Conservation (phyloP, 345 rosid genomes). For the Hibiscus mutabilis region DNA sequence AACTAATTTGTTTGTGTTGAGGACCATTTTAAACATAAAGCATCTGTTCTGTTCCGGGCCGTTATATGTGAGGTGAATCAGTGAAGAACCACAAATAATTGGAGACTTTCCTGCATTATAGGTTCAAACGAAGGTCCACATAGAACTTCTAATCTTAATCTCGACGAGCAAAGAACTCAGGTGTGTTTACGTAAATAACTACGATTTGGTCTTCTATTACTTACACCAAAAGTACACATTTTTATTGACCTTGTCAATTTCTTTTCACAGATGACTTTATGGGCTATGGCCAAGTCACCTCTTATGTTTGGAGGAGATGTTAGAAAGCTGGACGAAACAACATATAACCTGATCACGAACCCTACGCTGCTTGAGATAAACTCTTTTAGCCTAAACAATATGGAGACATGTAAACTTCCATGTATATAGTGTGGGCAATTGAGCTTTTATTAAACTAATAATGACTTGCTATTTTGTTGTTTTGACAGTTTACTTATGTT, state of each 20-base stretch:
- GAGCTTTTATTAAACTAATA: background rate
- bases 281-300: conserved; percentile 91
- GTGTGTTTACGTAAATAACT: conserved; percentile 23
- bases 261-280: conserved; percentile 70
- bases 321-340: conserved; percentile 56
- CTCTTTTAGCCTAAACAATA: conserved; percentile 59
- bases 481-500: conserved; percentile 51
- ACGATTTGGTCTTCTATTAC: background rate
- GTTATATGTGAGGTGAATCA: conserved; percentile 2
- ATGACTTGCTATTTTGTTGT: conserved; percentile 2
- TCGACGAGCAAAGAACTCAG: conserved; percentile 76
- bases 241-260: conserved; percentile 8
- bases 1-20: background rate
- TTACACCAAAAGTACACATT: background rate
- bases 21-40: background rate
- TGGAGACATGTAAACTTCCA: conserved; percentile 44
- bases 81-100: conserved; percentile 8
- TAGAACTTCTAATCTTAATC: conserved; percentile 50
- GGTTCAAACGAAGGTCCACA: conserved; percentile 78
- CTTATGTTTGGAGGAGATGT: conserved; percentile 93
- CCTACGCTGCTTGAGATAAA: conserved; percentile 68
- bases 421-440: background rate
- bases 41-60: background rate
- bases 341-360: conserved; percentile 61
- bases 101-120: conserved; percentile 20